Conservation (phyloP, 805 yeast species). For the Sugiyamaella lignohabitans region DNA sequence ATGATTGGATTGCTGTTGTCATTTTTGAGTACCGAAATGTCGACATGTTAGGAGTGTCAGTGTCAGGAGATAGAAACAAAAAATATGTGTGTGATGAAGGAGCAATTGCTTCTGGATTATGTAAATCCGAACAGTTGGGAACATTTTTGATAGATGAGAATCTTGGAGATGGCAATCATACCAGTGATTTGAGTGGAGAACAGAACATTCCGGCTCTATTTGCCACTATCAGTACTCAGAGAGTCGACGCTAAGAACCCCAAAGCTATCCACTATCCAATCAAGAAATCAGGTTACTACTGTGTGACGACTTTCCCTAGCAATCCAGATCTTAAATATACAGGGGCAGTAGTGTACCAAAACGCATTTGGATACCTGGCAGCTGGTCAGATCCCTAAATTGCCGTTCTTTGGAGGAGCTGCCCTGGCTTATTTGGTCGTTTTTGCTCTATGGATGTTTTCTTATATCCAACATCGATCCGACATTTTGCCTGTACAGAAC, state of each 20-base stretch:
- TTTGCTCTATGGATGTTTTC: conserved; percentile 80
- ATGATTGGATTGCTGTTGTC: conserved; percentile 52
- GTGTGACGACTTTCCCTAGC: conserved; percentile 61
- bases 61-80: conserved; percentile 27
- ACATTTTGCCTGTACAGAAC: conserved; percentile 82
- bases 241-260: conserved; percentile 51
- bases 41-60: conserved; percentile 52
- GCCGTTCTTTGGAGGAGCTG: conserved; percentile 79
- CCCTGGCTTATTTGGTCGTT: conserved; percentile 75
- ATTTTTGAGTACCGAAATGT: conserved; percentile 82
- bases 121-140: conserved; percentile 51
- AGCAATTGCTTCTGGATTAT: conserved; percentile 52
- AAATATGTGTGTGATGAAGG: conserved; percentile 70
- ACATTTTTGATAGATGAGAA: conserved; percentile 51
- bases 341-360: conserved; percentile 76
- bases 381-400: conserved; percentile 89
- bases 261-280: conserved; percentile 59
- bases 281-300: conserved; percentile 79
- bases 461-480: conserved; percentile 77
- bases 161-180: conserved; percentile 23
- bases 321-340: conserved; percentile 40
- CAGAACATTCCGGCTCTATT: conserved; percentile 23
- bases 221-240: conserved; percentile 51
- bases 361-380: conserved; percentile 82
- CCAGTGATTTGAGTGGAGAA: not conserved